Evolutionary conservation across 1,139 yeast species (phyloP).

Genomic region (Saccharomyces hybrid): DNA sequence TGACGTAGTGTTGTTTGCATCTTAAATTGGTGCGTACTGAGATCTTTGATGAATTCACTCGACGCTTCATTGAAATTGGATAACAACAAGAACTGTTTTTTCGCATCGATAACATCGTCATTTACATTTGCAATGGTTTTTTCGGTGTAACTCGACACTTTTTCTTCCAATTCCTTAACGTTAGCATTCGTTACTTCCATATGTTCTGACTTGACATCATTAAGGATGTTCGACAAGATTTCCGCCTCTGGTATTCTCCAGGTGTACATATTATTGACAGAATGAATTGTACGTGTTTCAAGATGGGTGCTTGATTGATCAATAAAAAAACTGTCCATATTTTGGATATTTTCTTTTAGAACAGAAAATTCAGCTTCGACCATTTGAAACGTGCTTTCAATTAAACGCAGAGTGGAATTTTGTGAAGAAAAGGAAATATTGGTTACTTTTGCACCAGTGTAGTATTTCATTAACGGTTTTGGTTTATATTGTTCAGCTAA

Average conservation of each 20-base stretch:
- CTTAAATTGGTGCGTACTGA: slow-evolving; percentile 18
- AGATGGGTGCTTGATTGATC: slow-evolving; percentile 31
- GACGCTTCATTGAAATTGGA: slow-evolving; percentile 8
- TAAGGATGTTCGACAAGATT: slow-evolving; percentile 22
- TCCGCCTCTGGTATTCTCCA: slow-evolving; percentile 39
- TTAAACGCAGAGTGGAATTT: slow-evolving; percentile 28
- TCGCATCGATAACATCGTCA: slow-evolving; percentile 6
- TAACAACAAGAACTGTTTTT: slow-evolving; percentile 12
- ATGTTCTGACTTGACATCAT: slow-evolving; percentile 1
- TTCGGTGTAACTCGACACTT: slow-evolving; percentile 1
- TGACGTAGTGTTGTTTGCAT: slow-evolving; percentile 18
- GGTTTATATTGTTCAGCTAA: slow-evolving; percentile 24
- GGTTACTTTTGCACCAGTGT: slow-evolving; percentile 18
- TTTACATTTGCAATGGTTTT: slow-evolving; percentile 3
- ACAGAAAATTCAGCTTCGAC: slow-evolving; percentile 37
- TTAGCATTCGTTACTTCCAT: neutral
- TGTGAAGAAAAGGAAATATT: slow-evolving; percentile 11
- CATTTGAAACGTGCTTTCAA: slow-evolving; percentile 36
- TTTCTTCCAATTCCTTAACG: slow-evolving; percentile 6
- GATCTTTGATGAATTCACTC: slow-evolving; percentile 11
- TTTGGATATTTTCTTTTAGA: slow-evolving; percentile 31
- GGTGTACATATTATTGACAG: slow-evolving; percentile 23
- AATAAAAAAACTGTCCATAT: slow-evolving; percentile 30
- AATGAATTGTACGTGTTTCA: slow-evolving; percentile 15
- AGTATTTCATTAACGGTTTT: slow-evolving; percentile 14